Evolutionary conservation across 768 basidiomycete genomes (phyloP), one percentile per base, ranked within the genome.

Genomic region (Suillus occidentalis): DNA sequence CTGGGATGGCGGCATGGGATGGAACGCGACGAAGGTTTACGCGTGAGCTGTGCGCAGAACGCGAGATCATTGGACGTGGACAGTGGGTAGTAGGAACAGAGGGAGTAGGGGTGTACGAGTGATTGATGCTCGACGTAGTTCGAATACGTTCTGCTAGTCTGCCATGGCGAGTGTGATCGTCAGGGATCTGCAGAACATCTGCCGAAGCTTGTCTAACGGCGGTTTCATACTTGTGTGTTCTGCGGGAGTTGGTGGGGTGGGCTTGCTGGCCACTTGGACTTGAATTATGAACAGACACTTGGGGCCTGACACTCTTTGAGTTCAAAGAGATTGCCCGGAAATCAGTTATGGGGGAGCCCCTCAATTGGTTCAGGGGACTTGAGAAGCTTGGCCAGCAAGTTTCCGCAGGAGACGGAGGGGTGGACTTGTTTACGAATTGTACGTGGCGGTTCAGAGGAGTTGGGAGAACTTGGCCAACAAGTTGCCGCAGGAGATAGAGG

Each of bases 301-400:
- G 31, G 6, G 31, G 22, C 14, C 57, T 22, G 31, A n/a, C 40
- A 6, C 50, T 49, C 20, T 45, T 20, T 20, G 62, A 55, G 34
- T 56, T 61, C 31, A 65, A 43, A 18, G 64, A 63, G 16, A 37
- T 52, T 4, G 61, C 6, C n/a, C 60, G 55, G 25, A 62, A 42
- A 14, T 36, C 66, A 28, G n/a, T 31, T 63, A 16, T 52, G 68
- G 1, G 61, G 39, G 25, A 63, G 63, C 16, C 58, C 39, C 16
- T 65, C 65, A 25, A 57, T 58, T 40, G 65, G 57, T 13, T 40
- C 18, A 20, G 64, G 62, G 0, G 65, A 50, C 20, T 36, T 4
- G 3, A 67, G 68, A 61, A 66, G 66, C 37, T 47, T 28, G 34
- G 63, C 60, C 12, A 66, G 53, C 22, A 67, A 43, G 55, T 68